Evolutionary conservation across 306 rosid genomes (phyloP).

Genomic region (Rubus parviflorus): DNA sequence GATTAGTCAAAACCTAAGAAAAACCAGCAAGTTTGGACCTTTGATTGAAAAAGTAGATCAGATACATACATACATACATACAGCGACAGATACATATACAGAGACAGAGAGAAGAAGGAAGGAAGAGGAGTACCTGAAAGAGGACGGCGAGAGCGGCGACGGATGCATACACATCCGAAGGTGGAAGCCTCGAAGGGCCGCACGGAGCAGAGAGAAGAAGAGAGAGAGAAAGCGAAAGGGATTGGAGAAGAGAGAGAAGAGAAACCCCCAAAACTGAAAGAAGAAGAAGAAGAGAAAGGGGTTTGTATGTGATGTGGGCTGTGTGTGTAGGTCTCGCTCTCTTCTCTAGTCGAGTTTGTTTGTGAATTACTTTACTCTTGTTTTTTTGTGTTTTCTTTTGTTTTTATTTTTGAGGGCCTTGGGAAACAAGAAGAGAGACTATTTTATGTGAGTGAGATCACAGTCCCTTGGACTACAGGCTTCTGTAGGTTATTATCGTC

Average conservation of each 20-base stretch:
- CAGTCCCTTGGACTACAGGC: too few relatives aligned
- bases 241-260: constrained; percentile 24
- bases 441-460: too few relatives aligned
- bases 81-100: constrained; percentile 5
- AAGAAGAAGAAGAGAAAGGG: constrained; percentile 25
- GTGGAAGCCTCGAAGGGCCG: constrained; percentile 21
- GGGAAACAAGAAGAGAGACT: too few relatives aligned
- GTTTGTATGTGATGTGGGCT: constrained; percentile 10
- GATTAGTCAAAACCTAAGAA: constrained; percentile 25
- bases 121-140: constrained; percentile 46
- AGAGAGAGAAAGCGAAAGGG: constrained; percentile 16
- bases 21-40: not conserved
- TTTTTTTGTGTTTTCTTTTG: not conserved
- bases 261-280: constrained; percentile 46
- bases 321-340: constrained; percentile 14
- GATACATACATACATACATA: constrained; percentile 7
- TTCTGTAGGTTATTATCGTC: too few relatives aligned
- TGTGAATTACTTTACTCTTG: not conserved
- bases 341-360: not conserved
- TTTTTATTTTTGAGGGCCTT: not conserved
- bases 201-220: constrained; percentile 11
- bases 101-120: not conserved
- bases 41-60: constrained; percentile 27
- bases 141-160: constrained; percentile 42
- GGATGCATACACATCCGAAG: constrained; percentile 64